Evolutionary conservation across 306 rosid genomes (phyloP).

Genomic region (Nissolia schottii): DNA sequence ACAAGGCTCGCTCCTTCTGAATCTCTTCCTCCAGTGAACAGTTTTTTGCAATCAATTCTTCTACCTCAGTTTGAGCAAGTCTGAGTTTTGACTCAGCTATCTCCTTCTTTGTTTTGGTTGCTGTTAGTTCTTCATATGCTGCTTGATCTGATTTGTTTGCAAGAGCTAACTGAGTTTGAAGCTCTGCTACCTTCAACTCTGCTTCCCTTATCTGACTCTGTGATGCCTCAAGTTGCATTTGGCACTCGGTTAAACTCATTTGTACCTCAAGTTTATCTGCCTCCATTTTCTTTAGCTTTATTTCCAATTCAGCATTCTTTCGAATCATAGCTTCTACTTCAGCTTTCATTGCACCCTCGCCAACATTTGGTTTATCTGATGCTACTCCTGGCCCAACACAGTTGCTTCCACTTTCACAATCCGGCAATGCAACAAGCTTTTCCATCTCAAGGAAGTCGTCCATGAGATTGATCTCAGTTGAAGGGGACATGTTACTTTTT

Average conservation of each 20-base stretch:
- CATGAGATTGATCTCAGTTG: conserved; percentile 71
- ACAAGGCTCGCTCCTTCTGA: conserved; percentile 49
- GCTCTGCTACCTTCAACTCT: conserved; percentile 42
- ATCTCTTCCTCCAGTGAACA: conserved; percentile 50
- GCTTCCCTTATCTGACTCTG: conserved; percentile 39
- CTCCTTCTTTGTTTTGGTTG: conserved; percentile 39
- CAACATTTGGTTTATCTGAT: conserved; percentile 26
- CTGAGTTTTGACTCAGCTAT: conserved; percentile 45
- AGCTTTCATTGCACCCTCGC: conserved; percentile 26
- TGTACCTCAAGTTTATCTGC: conserved; percentile 44
- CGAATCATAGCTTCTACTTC: conserved; percentile 46
- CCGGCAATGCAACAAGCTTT: conserved; percentile 62
- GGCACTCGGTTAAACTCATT: conserved; percentile 39
- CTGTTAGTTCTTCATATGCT: conserved; percentile 46
- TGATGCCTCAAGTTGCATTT: conserved; percentile 48
- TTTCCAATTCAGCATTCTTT: conserved; percentile 47
- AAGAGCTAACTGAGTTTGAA: conserved; percentile 42
- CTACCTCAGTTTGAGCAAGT: conserved; percentile 38
- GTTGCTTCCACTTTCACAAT: conserved; percentile 32
- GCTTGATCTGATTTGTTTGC: conserved; percentile 45
- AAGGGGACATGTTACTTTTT: conserved; percentile 36
- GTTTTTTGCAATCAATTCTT: conserved; percentile 39
- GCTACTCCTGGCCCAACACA: conserved; percentile 23
- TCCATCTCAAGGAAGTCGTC: conserved; percentile 96
- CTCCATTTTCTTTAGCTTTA: conserved; percentile 42